Evolutionary conservation across 2,329 filamentous ascomycete species (phyloP), one percentile per base, ranked within the genome.

Genomic region (Lomentospora prolificans): DNA sequence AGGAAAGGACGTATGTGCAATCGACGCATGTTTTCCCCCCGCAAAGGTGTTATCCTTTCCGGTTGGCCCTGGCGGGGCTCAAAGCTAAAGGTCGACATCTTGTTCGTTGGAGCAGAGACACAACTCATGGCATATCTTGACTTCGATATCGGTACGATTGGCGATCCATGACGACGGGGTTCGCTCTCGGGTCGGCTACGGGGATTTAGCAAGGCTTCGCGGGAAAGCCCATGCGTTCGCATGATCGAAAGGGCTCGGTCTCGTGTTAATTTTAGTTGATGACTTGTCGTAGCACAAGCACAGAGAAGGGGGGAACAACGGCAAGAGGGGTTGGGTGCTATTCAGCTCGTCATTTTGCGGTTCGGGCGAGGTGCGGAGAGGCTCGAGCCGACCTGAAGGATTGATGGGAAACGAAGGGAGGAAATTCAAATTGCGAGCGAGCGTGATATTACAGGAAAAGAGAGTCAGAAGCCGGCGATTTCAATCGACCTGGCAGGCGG

Each of bases 1-100:
- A 58, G 46, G 30, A 59, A 33, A 12, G 48, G 25, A 22, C 25
- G 4, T 10, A 19, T 50, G 14, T 36, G 24, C 48, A 51, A 33
- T 19, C n/a, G 3, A 7, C 14, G 51, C 14, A 36, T 25, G 14
- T 19, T 12, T 8, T 17, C 31, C 24, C 46, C 46, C 9, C 51
- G 19, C 28, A 19, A 53, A 14, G n/a, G 52, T 22, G 56, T 22
- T n/a, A n/a, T 48, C 22, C 7, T 48, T 3, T 22, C 10, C 6
- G 17, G 17, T 19, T 19, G 24, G 52, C 33, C 19, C 31, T 12
- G 55, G 30, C 50, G 22, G 19, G n/a, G 19, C 27, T 25, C 25
- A 22, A 25, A 30, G 55, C 17, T 2, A 7, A 33, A 27, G 9
- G 36, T 17, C 9, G 44, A 48, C 44, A 48, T 48, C n/a, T 41